Percentiles rank a stretch among this genome's conserved stretches.
These are phyloP conservation scores for Byssothecium circinans DNA, from an alignment of 2,329 filamentous ascomycete species.

Conservation along the genomic window DNA sequence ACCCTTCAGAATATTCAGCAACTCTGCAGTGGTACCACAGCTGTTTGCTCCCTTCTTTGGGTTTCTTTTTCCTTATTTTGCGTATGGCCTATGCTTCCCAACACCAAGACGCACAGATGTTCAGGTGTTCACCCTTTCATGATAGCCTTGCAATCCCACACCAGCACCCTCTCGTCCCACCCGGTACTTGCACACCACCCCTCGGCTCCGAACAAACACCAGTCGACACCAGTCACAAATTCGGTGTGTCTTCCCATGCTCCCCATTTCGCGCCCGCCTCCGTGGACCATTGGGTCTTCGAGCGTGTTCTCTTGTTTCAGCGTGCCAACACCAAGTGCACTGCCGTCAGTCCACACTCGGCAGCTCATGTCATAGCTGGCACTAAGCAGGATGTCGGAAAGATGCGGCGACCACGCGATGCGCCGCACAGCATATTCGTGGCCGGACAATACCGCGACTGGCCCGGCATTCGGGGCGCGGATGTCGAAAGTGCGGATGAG, in stretches of 20 bases:
- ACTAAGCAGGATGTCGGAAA: constrained; percentile 82
- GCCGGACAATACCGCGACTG: constrained; percentile 73
- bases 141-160: constrained; percentile 82
- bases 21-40: no score
- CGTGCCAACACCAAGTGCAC: constrained; percentile 48
- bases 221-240: constrained; percentile 94
- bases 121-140: constrained; percentile 52
- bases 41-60: no score
- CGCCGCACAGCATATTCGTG: constrained; percentile 90
- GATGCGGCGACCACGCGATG: constrained; percentile 89
- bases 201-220: constrained; percentile 93
- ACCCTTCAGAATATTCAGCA: no score
- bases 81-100: no score
- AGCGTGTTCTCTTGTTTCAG: constrained; percentile 38
- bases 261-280: constrained; percentile 72
- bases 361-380: constrained; percentile 99
- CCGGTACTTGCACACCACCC: constrained; percentile 94
- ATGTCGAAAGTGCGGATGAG: constrained; percentile 89
- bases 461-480: constrained; percentile 71
- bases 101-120: no score
- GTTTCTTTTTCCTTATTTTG: no score
- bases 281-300: constrained; percentile 42
- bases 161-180: constrained; percentile 88
- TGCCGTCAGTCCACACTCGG: constrained; percentile 88
- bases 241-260: constrained; percentile 93